phyloP scores from a whole-genome alignment of 495 filamentous ascomycete species.

The Aspergillus olivimuriae region DNA sequence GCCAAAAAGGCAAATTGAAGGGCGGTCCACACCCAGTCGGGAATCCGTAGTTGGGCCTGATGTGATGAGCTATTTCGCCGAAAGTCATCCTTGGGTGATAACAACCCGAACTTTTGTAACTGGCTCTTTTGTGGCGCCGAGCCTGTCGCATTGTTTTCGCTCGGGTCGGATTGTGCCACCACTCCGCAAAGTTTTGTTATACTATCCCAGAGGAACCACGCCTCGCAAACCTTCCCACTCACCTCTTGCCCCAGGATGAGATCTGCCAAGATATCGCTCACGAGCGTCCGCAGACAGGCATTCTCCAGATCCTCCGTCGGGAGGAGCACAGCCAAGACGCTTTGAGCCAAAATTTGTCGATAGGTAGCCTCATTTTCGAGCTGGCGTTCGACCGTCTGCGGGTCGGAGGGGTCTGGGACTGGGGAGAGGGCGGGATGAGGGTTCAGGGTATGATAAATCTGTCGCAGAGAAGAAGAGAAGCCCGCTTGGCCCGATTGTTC shows the following conservation, averaged over 20 bases:
- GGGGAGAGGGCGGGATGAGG: constrained; percentile 77
- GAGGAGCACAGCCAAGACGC: constrained; percentile 70
- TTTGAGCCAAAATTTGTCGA: constrained; percentile 73
- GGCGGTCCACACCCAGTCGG: constrained; percentile 57
- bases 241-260: constrained; percentile 75
- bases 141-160: constrained; percentile 17
- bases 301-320: constrained; percentile 92
- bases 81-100: constrained; percentile 28
- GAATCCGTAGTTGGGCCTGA: constrained; percentile 25
- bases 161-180: constrained; percentile 17
- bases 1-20: constrained; percentile 64
- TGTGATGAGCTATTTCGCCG: constrained; percentile 11
- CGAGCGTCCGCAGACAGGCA: constrained; percentile 69
- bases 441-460: constrained; percentile 76
- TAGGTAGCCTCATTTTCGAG: constrained; percentile 71
- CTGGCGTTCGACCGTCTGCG: constrained; percentile 51
- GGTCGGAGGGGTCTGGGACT: constrained; percentile 51
- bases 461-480: constrained; percentile 37
- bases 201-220: constrained; percentile 78
- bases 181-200: constrained; percentile 56
- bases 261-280: constrained; percentile 79
- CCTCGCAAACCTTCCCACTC: constrained; percentile 70
- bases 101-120: constrained; percentile 42
- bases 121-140: constrained; percentile 22
- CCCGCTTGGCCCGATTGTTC: constrained; percentile 42